Base-by-base conservation (phyloP, 768 basidiomycete species). In the Phlebiopsis flavidoalba region DNA sequence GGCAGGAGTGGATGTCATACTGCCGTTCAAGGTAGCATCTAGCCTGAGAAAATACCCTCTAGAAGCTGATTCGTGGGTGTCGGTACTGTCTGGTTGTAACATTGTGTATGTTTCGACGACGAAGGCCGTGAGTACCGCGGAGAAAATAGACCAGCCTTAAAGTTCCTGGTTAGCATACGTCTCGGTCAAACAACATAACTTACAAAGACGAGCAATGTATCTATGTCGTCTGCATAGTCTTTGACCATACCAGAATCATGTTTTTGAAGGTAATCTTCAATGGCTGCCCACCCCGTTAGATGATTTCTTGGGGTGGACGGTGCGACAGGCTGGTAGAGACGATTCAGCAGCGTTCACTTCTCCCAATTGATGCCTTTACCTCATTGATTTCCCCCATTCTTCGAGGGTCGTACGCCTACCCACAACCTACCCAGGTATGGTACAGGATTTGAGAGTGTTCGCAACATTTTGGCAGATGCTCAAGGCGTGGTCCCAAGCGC, bases 171-270 rank as follows among this genome's bases (percentile, higher is more conserved):
- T 8, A 33, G 12, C n/a, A 36, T 35, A 43, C 10, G 2, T 11
- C 48, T 19, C 15, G 17, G 21, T 47, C 5, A 22, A 11, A n/a
- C 1, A 8, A 7, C 12, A 11, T 10, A 17, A 52, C 58, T 8
- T n/a, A 59, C 58, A 35, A 59, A 59, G 5, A 59, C 58, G 1
- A 59, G 50, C 58, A 59, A 31, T 8, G 58, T 59, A 22, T 59
- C 58, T 6, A 59, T 59, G 36, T 59, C 58, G 19, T 52, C 21
- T 4, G 36, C n/a, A 37, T 46, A 43, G 35, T 52, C 58, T 5
- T 51, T 14, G 1, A 59, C 31, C 50, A 21, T 43, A 4, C 15
- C 21, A 1, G 8, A 22, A 21, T 59, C 58, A 37, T 59, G 12
- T 8, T 36, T 51, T 7, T 11, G 36, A 17, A 59, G 15, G 33